A percentile compares a stretch with the other conserved stretches of the same genome.
These are phyloP conservation scores for Populus hybrid DNA, from an alignment of 441 rosid species.

Conservation along the genomic window DNA sequence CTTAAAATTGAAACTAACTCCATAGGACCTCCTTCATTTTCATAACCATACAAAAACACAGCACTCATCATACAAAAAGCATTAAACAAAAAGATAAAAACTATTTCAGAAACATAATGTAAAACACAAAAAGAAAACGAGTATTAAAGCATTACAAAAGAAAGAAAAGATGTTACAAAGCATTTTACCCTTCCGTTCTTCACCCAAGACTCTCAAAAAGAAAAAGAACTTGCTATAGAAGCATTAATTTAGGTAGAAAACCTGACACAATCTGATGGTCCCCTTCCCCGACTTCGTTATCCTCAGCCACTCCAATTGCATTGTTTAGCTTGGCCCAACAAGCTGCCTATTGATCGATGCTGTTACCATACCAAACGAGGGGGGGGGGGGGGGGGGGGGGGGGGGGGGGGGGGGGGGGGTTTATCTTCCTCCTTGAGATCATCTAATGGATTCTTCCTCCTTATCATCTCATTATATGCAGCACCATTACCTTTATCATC, in stretches of 20 bases:
- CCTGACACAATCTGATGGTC: not conserved
- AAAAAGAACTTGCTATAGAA: not conserved
- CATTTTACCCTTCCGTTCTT: not conserved
- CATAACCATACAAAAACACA: not conserved
- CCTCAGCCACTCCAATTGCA: conserved; percentile 16
- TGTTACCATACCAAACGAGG: conserved; percentile 80
- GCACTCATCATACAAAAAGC: not conserved
- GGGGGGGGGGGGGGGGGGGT: no score
- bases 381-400: no score
- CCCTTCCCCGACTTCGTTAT: not conserved
- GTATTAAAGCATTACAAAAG: not conserved
- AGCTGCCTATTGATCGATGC: conserved; percentile 89
- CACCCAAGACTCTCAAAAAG: not conserved
- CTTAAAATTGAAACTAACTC: not conserved
- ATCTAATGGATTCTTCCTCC: conserved; percentile 16
- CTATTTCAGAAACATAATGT: not conserved
- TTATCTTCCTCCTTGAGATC: conserved; percentile 44
- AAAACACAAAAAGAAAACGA: not conserved
- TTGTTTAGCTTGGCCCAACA: conserved; percentile 57
- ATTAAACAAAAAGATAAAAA: not conserved
- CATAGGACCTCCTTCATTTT: not conserved
- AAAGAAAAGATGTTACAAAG: not conserved
- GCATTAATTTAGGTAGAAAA: not conserved
- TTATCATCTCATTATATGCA: conserved; percentile 14
- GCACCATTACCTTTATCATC: conserved; percentile 5